phyloP scores from a whole-genome alignment of 169 alveolate genomes.

The Babesia ovis region DNA sequence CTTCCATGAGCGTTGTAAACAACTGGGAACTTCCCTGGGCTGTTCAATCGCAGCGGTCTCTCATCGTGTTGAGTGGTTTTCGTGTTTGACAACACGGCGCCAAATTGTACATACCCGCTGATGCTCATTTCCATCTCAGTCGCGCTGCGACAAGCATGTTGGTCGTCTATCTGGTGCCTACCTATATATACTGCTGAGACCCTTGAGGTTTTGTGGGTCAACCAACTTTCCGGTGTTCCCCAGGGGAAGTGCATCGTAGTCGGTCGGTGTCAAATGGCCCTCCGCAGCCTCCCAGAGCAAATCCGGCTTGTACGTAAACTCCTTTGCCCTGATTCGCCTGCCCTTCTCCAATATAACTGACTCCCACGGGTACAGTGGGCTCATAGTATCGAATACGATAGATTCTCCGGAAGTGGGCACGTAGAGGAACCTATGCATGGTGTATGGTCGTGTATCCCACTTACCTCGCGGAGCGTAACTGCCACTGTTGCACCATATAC shows the following conservation, averaged over 20 bases:
- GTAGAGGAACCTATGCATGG: constrained; percentile 2
- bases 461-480: constrained; percentile 1
- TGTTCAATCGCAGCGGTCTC: not conserved
- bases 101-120: constrained; percentile 21
- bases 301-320: not conserved
- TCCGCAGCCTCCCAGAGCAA: constrained; percentile 2
- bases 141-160: not conserved
- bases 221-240: not conserved
- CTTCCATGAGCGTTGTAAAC: not conserved
- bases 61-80: not conserved
- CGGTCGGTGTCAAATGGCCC: not conserved
- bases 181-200: not conserved
- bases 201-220: constrained; percentile 4
- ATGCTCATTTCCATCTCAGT: not conserved
- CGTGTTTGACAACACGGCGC: constrained; percentile 4
- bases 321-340: not conserved
- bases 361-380: not conserved
- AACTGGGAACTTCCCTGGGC: constrained; percentile 7
- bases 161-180: not conserved
- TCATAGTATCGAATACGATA: not conserved
- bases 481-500: constrained; percentile 43
- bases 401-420: not conserved
- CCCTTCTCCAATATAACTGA: not conserved
- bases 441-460: too few species aligned
- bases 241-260: not conserved